phyloP scores from a whole-genome alignment of 192 early-diverging fungal species.

The Umbelopsis isabellina region DNA sequence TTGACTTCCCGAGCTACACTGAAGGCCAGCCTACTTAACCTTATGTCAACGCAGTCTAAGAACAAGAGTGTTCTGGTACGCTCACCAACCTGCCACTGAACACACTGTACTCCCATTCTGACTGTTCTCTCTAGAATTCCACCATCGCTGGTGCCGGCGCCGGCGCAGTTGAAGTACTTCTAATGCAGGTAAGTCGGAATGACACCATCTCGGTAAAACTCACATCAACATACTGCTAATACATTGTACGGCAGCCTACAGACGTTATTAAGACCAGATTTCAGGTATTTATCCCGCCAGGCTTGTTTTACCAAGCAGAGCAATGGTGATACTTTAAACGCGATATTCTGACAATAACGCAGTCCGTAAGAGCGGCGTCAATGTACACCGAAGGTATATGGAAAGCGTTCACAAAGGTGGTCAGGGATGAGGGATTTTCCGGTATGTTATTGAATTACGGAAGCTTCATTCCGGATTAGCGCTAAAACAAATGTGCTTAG shows the following conservation, averaged over 20 bases:
- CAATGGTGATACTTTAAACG: background rate
- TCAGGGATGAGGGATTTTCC: slow-evolving; percentile 39
- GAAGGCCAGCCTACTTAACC: background rate
- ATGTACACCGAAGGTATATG: slow-evolving; percentile 40
- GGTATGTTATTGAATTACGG: slow-evolving; percentile 20
- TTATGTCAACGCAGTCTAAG: slow-evolving; percentile 10
- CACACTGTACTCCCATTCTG: background rate
- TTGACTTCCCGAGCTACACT: background rate
- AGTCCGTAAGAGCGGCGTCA: slow-evolving; percentile 41
- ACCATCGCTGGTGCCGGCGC: slow-evolving; percentile 48
- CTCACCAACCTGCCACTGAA: too few relatives aligned
- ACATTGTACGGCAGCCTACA: slow-evolving; percentile 34
- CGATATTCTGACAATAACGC: background rate
- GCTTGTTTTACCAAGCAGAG: background rate
- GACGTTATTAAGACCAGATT: slow-evolving; percentile 50
- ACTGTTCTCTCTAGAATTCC: slow-evolving; percentile 31
- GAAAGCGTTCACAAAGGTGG: slow-evolving; percentile 36
- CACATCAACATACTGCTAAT: background rate
- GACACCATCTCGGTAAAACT: too few relatives aligned
- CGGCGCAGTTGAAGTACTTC: slow-evolving; percentile 41
- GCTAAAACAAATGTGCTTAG: background rate
- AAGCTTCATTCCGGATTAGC: background rate
- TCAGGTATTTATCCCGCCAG: slow-evolving; percentile 31
- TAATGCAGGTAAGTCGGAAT: slow-evolving; percentile 42
- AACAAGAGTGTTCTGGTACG: slow-evolving; percentile 4